Evolutionary conservation across 257 asterid genomes (phyloP), one percentile per base, ranked within the genome.

Genomic region (Buddleja alternifolia): DNA sequence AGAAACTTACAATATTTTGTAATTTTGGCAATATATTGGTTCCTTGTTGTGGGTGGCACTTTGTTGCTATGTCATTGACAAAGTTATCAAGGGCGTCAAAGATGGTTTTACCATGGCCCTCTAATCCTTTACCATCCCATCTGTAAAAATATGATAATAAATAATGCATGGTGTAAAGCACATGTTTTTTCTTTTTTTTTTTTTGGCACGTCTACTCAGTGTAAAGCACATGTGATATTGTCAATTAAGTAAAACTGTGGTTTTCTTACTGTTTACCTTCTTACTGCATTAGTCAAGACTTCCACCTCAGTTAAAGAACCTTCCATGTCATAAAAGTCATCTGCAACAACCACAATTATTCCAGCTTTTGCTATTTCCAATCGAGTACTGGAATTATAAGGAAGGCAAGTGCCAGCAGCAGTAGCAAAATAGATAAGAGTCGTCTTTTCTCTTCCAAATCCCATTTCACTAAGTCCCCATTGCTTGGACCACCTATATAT

Each of bases 381-480:
- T 15, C 95, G 70, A 63, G 69, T 73, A 0, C 63, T 20, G 2
- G 93, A 80, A 60, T 82, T 42, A 25, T 41, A 54, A 37, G 88
- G 85, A 70, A 78, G 59, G 60, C 57, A 81, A 47, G 60, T 12
- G 77, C 77, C 60, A 0, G 90, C 75, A 8, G 90, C 88, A n/a
- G 45, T 23, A 1, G 81, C 86, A 54, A 74, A 88, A 52, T 88
- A 88, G 1, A 67, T 67, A 46, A 83, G 82, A 4, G 64, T 25
- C 2, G 87, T 85, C 73, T 88, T 88, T 16, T 85, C 88, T 63
- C 95, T 75, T 62, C 92, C 95, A 64, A 88, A 88, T 73, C 95
- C 95, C 74, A 85, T 77, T 39, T 83, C 82, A 21, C 74, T 72
- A 0, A 88, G 83, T 6, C 89, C 77, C 73, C 80, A 74, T 66